Evolutionary conservation across 306 rosid genomes (phyloP), one percentile per base, ranked within the genome.

Genomic region (Vicia sativa): DNA sequence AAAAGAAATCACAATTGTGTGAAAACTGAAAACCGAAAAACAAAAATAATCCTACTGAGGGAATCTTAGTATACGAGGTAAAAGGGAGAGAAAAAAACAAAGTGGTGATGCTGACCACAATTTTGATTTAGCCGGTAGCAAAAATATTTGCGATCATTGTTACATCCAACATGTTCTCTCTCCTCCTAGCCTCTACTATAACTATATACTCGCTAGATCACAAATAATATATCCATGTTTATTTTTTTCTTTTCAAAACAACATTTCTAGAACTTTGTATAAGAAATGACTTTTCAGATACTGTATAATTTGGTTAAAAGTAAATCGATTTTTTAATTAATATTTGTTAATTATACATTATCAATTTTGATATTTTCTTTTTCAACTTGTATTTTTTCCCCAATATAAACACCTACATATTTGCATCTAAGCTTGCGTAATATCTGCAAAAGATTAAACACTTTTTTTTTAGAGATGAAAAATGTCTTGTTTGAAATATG

Each of bases 141-240:
- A 8, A 7, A 26, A 6, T 39, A 15, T 69, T 31, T 14, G 43
- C 10, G 65, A 11, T 25, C 38, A 9, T 1, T 34, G 38, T 34
- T 34, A 9, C 38, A 34, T 1, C 65, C 6, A 9, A 11, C 16
- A 7, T 38, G 16, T 54, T 54, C 8, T 54, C 29, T 46, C 5
- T 41, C 14, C 4, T 16, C 31, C 11, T 10, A 28, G 56, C 70
- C 56, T 45, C 70, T 45, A 3, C 3, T 31, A 25, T 46, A 45
- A 48, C 72, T 50, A 50, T 62, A 52, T 13, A 7, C 38, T 4
- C 21, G 72, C 49, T 11, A 9, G 38, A 50, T 37, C 62, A 5
- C 49, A 35, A n/a, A 19, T 35, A 19, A 18, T 48, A 19, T 15
- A 14, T 66, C 11, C 42, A 45, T 42, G 15, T 18, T 61, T n/a